These are phyloP conservation scores for Eutypa lata DNA, from an alignment of 2,329 filamentous ascomycete genomes.

Conservation along the genomic window DNA sequence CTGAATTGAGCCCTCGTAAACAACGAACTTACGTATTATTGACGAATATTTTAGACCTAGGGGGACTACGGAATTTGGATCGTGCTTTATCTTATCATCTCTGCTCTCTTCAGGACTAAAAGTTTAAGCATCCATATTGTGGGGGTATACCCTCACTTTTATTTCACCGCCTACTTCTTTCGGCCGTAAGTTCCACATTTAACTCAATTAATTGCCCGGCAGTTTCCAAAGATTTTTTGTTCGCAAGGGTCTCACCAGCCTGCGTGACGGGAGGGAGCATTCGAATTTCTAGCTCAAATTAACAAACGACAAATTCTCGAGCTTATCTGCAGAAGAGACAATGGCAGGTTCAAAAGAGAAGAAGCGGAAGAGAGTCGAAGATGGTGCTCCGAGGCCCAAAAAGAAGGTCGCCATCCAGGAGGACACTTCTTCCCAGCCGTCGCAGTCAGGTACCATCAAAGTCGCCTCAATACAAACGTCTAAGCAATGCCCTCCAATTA, in stretches of 20 bases:
- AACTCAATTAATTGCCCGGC: constrained; percentile 13
- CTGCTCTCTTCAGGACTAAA: no score
- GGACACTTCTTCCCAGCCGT: constrained; percentile 18
- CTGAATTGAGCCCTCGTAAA: no score
- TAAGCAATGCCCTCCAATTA: constrained; percentile 48
- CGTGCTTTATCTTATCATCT: no score
- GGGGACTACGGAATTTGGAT: no score
- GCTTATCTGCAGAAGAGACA: neutral
- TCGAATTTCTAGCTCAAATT: neutral
- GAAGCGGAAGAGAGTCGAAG: constrained; percentile 53
- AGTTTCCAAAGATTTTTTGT: constrained; percentile 21
- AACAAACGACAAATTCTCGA: neutral
- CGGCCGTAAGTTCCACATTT: neutral
- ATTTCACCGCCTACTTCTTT: constrained; percentile 24
- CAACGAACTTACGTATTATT: no score
- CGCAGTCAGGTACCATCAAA: constrained; percentile 34
- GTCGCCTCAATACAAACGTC: constrained; percentile 45
- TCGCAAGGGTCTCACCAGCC: neutral
- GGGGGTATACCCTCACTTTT: constrained; percentile 7
- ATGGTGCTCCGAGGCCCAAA: constrained; percentile 38
- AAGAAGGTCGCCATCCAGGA: constrained; percentile 50
- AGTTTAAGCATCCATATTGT: no score
- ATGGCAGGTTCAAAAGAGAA: constrained; percentile 41
- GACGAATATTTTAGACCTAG: no score
- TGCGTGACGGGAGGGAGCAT: neutral